Percentiles rank a stretch among this genome's conserved stretches.
These are phyloP conservation scores for Byssothecium circinans DNA, from an alignment of 2,329 filamentous ascomycete genomes.

Conservation along the genomic window DNA sequence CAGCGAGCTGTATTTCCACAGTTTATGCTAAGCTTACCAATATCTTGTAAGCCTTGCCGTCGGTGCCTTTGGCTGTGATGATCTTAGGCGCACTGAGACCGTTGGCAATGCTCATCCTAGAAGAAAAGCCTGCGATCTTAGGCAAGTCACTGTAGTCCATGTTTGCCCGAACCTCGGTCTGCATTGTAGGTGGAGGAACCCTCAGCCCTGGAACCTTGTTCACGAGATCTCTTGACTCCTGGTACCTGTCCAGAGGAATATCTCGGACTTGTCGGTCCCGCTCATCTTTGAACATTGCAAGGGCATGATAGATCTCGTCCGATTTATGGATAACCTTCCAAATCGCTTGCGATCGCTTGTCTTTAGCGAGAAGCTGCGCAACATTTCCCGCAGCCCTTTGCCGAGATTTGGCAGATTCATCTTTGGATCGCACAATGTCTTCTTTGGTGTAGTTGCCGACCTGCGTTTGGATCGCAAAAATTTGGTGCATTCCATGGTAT, in stretches of 20 bases:
- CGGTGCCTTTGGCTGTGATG: slow-evolving; percentile 75
- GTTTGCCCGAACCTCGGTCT: slow-evolving; percentile 72
- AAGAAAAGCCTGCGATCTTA: slow-evolving; percentile 69
- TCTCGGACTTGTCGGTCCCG: slow-evolving; percentile 68
- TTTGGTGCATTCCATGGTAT: slow-evolving; percentile 95
- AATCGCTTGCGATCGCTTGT: slow-evolving; percentile 56
- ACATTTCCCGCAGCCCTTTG: slow-evolving; percentile 72
- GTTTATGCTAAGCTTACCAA: slow-evolving; percentile 56
- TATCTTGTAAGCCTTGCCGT: slow-evolving; percentile 83
- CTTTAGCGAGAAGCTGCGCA: slow-evolving; percentile 60
- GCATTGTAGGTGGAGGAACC: slow-evolving; percentile 88
- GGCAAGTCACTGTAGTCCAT: slow-evolving; percentile 78
- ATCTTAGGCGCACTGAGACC: slow-evolving; percentile 94
- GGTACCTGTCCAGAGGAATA: slow-evolving; percentile 64
- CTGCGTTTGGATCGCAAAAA: slow-evolving; percentile 66
- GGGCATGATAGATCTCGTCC: slow-evolving; percentile 64
- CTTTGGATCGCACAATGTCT: slow-evolving; percentile 61
- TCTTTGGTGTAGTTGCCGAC: slow-evolving; percentile 59
- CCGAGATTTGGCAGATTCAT: slow-evolving; percentile 73
- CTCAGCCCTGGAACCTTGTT: slow-evolving; percentile 64
- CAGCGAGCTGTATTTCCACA: neutral
- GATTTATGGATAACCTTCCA: slow-evolving; percentile 76
- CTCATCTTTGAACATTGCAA: slow-evolving; percentile 67
- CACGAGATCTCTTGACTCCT: slow-evolving; percentile 64
- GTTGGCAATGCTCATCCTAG: slow-evolving; percentile 80